Base-by-base conservation (phyloP, 176 grass and related monocot species). In the Oryza longistaminata region DNA sequence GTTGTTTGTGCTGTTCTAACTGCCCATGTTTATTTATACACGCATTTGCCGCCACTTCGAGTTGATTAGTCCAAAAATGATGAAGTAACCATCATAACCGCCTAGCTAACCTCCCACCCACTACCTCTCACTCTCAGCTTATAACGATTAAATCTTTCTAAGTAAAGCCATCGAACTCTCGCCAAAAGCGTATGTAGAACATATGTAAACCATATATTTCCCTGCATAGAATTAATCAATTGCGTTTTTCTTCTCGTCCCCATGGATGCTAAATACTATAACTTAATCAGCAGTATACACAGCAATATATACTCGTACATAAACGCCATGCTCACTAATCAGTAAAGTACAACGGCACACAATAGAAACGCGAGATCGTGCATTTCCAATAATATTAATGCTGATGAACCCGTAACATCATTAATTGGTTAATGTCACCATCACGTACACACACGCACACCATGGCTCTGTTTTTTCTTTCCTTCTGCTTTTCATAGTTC, bases 31-130 rank as follows among this genome's bases (percentile, higher is more conserved):
- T 78, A 60, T 83, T 83, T 78, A 87, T 86, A 61, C 9, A 68
- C 13, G 44, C n/a, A 68, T 29, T 60, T 60, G 73, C 25, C 48
- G n/a, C 25, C 49, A 29, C 61, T 83, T 74, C 21, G 61, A 87
- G 61, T 79, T 83, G 74, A 69, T 90, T 37, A 83, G 40, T 49
- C 24, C 58, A 60, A 68, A 73, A 78, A 86, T 74, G 21, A 64
- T 87, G 88, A 78, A 74, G 40, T 24, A 79, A 75, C 70, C 80
- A 83, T 69, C 80, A 70, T 74, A 87, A 65, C 75, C 49, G 39
- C 68, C 39, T 70, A 83, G 84, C 68, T 84, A 87, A 62, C 62
- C 46, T 50, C 49, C 79, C 48, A 64, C 70, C 75, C 48, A 68
- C 27, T 61, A 64, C 48, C 3, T 78, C 61, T 83, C 69, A 48